Evolutionary conservation across 2,329 filamentous ascomycete genomes (phyloP).

Genomic region (Calonectria pseudoreteaudii): DNA sequence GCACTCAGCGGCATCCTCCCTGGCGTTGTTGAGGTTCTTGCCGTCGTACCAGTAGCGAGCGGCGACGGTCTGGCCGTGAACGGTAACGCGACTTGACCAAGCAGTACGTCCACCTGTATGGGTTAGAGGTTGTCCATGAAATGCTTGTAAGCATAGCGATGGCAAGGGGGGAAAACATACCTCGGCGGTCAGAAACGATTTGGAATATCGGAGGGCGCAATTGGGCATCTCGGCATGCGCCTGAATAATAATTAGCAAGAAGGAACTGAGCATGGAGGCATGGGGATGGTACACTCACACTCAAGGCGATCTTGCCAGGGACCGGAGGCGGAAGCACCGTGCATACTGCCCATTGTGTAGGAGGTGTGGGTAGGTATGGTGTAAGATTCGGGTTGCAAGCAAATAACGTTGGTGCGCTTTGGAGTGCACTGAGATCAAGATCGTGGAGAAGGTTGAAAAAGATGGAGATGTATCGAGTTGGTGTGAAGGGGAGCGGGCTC

Average conservation of each 20-base stretch:
- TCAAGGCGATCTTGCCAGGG: constrained; percentile 69
- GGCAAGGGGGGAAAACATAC: constrained; percentile 56
- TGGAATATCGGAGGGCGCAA: constrained; percentile 71
- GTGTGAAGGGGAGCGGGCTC: constrained; percentile 17
- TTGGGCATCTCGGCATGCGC: constrained; percentile 67
- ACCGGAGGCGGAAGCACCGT: constrained; percentile 37
- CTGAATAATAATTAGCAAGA: constrained; percentile 54
- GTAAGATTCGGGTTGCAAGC: neutral
- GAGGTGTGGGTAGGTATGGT: neutral
- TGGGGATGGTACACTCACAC: constrained; percentile 62
- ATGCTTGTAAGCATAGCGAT: neutral
- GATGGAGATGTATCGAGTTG: constrained; percentile 13
- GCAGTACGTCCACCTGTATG: constrained; percentile 84
- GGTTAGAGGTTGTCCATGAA: constrained; percentile 3
- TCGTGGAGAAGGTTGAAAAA: neutral
- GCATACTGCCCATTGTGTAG: constrained; percentile 37
- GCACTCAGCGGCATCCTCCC: constrained; percentile 90
- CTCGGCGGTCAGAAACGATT: constrained; percentile 80
- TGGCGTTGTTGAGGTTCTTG: constrained; percentile 86
- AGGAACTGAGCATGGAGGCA: no score
- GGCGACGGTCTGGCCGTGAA: constrained; percentile 72
- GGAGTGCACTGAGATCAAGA: neutral
- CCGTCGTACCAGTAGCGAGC: constrained; percentile 94
- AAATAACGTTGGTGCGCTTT: neutral
- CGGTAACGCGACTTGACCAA: constrained; percentile 86